Evolutionary conservation across 2,329 filamentous ascomycete genomes (phyloP).

Genomic region (Cladosporium oxysporum): DNA sequence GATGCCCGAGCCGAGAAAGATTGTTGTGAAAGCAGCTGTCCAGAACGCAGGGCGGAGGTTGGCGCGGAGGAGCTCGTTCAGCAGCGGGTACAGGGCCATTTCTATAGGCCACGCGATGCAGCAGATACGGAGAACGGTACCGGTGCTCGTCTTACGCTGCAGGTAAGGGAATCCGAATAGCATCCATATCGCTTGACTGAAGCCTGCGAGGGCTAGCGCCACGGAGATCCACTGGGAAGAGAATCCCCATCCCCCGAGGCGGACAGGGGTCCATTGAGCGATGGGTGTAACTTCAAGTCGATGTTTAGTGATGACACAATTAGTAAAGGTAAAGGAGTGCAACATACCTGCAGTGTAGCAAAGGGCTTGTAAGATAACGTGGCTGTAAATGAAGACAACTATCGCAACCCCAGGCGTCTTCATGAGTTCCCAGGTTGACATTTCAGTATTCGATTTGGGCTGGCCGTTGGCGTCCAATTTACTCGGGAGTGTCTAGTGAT

Average conservation of each 20-base stretch:
- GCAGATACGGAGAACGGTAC: conserved; percentile 62
- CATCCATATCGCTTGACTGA: conserved; percentile 70
- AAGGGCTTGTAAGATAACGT: conserved; percentile 69
- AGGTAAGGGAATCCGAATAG: conserved; percentile 68
- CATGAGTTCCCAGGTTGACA: conserved; percentile 58
- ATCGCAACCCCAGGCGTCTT: conserved; percentile 64
- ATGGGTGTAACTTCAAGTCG: conserved; percentile 58
- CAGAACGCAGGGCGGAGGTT: conserved; percentile 58
- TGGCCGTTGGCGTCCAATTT: conserved; percentile 20
- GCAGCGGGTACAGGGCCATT: conserved; percentile 56
- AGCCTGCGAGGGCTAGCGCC: conserved; percentile 65
- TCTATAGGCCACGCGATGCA: conserved; percentile 64
- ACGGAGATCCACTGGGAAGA: conserved; percentile 63
- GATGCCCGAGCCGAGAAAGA: conserved; percentile 63
- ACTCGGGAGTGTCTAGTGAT: conserved; percentile 32
- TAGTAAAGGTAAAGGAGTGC: neutral
- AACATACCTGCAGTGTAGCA: conserved; percentile 62
- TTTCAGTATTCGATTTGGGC: conserved; percentile 31
- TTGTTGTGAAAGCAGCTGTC: conserved; percentile 47
- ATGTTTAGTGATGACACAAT: neutral
- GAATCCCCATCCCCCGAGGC: conserved; percentile 67
- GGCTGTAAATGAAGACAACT: conserved; percentile 66
- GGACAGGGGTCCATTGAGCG: conserved; percentile 65
- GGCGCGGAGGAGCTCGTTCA: conserved; percentile 58
- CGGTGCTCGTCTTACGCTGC: conserved; percentile 67